phyloP scores from a whole-genome alignment of 2,329 filamentous ascomycete genomes.

The Pseudocercospora pini-densiflorae region DNA sequence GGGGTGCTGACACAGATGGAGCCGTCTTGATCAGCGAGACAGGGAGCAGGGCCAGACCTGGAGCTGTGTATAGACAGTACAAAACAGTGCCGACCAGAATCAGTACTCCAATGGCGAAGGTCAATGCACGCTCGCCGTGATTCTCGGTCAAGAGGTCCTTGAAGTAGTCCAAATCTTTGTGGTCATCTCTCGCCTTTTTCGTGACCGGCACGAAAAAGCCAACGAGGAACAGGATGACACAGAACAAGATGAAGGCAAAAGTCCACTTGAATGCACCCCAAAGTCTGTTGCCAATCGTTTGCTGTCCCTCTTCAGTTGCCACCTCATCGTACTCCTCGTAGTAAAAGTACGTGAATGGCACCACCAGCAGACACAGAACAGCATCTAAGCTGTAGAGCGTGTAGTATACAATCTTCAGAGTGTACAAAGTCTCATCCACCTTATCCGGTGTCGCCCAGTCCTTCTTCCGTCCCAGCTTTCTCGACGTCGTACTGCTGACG shows the following conservation, averaged over 20 bases:
- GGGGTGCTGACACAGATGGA: conserved; percentile 80
- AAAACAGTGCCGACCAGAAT: conserved; percentile 84
- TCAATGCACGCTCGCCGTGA: conserved; percentile 88
- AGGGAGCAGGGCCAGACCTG: conserved; percentile 85
- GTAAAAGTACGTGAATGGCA: conserved; percentile 98
- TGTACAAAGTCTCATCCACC: conserved; percentile 76
- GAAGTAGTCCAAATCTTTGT: conserved; percentile 89
- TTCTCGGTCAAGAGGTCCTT: conserved; percentile 82
- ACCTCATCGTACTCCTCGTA: conserved; percentile 97
- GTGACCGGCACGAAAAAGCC: conserved; percentile 92
- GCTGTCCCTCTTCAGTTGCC: conserved; percentile 76
- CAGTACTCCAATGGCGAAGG: conserved; percentile 86
- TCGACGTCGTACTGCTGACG: conserved; percentile 82
- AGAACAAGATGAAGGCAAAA: conserved; percentile 76
- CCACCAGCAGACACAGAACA: conserved; percentile 82
- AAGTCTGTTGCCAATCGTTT: conserved; percentile 72
- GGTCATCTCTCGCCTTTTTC: conserved; percentile 64
- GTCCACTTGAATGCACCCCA: conserved; percentile 92
- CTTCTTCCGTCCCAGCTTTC: conserved; percentile 80
- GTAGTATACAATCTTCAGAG: conserved; percentile 90
- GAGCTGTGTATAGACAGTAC: conserved; percentile 86
- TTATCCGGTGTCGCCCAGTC: conserved; percentile 88
- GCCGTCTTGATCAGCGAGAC: conserved; percentile 91
- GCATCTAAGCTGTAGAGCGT: conserved; percentile 89
- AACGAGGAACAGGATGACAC: conserved; percentile 82